These are phyloP conservation scores for Nepenthes gracilis DNA, from an alignment of 148 eudicot species.

Conservation along the genomic window DNA sequence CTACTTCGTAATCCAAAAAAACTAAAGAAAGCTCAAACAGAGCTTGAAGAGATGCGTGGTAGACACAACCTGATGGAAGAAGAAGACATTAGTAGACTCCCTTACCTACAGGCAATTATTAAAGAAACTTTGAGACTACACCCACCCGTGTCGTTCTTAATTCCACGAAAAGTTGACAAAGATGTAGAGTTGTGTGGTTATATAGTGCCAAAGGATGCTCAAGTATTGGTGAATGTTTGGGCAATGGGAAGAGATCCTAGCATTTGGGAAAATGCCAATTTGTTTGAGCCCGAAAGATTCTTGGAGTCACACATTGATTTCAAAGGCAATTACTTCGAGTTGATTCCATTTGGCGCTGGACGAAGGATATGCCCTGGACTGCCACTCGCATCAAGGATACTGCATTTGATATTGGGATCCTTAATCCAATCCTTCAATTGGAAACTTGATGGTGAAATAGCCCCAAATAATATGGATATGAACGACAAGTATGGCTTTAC, in stretches of 20 bases:
- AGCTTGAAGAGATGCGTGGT: slow-evolving; percentile 5
- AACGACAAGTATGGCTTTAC: neutral
- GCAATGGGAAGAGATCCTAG: slow-evolving; percentile 11
- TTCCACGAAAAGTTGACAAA: slow-evolving; percentile 17
- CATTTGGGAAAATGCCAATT: slow-evolving; percentile 10
- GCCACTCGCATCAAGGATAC: slow-evolving; percentile 10
- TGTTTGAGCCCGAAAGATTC: slow-evolving; percentile 18
- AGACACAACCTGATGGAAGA: slow-evolving; percentile 9
- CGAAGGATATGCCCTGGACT: slow-evolving; percentile 18
- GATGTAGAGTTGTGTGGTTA: slow-evolving; percentile 13
- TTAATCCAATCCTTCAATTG: slow-evolving; percentile 18
- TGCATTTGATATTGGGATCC: slow-evolving; percentile 13
- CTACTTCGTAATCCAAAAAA: neutral
- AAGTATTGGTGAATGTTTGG: slow-evolving; percentile 15
- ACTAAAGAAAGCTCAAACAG: slow-evolving; percentile 6
- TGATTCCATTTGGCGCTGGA: slow-evolving; percentile 18
- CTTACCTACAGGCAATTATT: no score
- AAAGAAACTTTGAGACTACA: neutral
- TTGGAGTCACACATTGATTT: no score
- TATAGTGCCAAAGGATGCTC: slow-evolving; percentile 15
- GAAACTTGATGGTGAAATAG: slow-evolving; percentile 2
- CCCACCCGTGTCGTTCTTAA: slow-evolving; percentile 8
- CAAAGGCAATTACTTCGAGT: no score
- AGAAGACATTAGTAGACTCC: slow-evolving; percentile 13
- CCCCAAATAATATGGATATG: neutral